Percentiles rank a stretch among this genome's conserved stretches.
Conservation (phyloP, 2,329 filamentous ascomycete species). For the Fusarium subtropicale region DNA sequence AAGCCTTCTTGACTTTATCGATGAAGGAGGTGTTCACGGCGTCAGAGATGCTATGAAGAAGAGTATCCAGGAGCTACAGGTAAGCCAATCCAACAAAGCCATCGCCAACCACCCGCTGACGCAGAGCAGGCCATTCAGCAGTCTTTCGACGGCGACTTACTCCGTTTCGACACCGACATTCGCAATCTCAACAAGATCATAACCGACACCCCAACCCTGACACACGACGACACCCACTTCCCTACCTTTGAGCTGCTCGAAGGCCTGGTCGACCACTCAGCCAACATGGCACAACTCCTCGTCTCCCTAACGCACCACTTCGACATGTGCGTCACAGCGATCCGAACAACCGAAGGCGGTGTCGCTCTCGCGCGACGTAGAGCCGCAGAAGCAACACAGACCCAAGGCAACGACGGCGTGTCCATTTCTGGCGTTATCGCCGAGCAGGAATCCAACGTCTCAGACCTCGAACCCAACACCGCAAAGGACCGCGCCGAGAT, state of each 20-base stretch:
- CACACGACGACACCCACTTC: slow-evolving; percentile 51
- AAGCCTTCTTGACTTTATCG: slow-evolving; percentile 80
- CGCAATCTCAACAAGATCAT: slow-evolving; percentile 71
- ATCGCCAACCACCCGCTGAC: slow-evolving; percentile 17
- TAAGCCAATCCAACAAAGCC: slow-evolving; percentile 46
- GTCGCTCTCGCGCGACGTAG: slow-evolving; percentile 75
- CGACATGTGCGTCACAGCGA: slow-evolving; percentile 90
- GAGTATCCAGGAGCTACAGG: slow-evolving; percentile 77
- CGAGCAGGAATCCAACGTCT: slow-evolving; percentile 64
- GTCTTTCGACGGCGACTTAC: slow-evolving; percentile 80
- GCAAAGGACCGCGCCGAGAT: slow-evolving; percentile 84
- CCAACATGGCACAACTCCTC: slow-evolving; percentile 83
- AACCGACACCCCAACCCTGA: slow-evolving; percentile 53
- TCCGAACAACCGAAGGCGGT: slow-evolving; percentile 88
- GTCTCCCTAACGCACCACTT: slow-evolving; percentile 88
- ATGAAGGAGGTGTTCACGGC: slow-evolving; percentile 74
- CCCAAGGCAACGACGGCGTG: slow-evolving; percentile 60
- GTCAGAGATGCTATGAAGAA: slow-evolving; percentile 75
- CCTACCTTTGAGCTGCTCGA: slow-evolving; percentile 67
- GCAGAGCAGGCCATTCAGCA: slow-evolving; percentile 67
- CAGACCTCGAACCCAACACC: slow-evolving; percentile 75
- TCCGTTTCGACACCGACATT: slow-evolving; percentile 80
- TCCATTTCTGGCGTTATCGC: slow-evolving; percentile 76
- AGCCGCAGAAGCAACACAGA: slow-evolving; percentile 71
- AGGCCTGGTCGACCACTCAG: slow-evolving; percentile 77